Percentiles rank a stretch among this genome's conserved stretches.
Conservation (phyloP, 2,329 filamentous ascomycete genomes). For the Bipolaris bicolor region DNA sequence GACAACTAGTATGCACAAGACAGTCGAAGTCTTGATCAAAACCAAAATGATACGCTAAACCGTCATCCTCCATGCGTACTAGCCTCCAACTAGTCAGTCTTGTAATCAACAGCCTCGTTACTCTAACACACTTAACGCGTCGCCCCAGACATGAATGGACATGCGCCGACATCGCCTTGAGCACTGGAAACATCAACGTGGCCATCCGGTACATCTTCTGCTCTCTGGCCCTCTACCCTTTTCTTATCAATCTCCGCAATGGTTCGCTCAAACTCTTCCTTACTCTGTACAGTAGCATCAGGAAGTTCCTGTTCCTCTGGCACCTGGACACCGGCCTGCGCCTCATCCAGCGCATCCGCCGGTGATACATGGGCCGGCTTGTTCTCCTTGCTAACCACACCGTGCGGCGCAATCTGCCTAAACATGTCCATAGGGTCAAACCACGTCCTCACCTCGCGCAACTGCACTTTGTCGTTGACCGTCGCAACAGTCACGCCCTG, state of each 20-base stretch:
- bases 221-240: background rate
- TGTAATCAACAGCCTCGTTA: no score
- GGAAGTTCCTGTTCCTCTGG: slow-evolving; percentile 23
- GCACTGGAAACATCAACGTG: slow-evolving; percentile 14
- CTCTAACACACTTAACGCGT: background rate
- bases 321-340: slow-evolving; percentile 18
- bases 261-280: slow-evolving; percentile 15
- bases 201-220: slow-evolving; percentile 13
- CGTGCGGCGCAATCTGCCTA: slow-evolving; percentile 63
- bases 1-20: no score
- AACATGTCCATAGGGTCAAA: slow-evolving; percentile 73
- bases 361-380: slow-evolving; percentile 46
- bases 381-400: slow-evolving; percentile 55
- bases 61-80: background rate
- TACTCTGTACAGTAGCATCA: slow-evolving; percentile 20
- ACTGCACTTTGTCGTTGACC: slow-evolving; percentile 65
- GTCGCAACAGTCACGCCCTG: slow-evolving; percentile 67
- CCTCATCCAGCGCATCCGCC: slow-evolving; percentile 35
- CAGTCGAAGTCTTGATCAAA: no score
- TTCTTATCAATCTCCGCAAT: slow-evolving; percentile 16
- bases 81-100: background rate
- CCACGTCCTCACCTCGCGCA: slow-evolving; percentile 67
- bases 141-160: slow-evolving; percentile 18
- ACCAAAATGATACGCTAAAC: no score
- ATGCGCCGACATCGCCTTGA: slow-evolving; percentile 8